These are phyloP conservation scores for Escallonia herrerae DNA, from an alignment of 129 eudicot genomes.

Conservation along the genomic window DNA sequence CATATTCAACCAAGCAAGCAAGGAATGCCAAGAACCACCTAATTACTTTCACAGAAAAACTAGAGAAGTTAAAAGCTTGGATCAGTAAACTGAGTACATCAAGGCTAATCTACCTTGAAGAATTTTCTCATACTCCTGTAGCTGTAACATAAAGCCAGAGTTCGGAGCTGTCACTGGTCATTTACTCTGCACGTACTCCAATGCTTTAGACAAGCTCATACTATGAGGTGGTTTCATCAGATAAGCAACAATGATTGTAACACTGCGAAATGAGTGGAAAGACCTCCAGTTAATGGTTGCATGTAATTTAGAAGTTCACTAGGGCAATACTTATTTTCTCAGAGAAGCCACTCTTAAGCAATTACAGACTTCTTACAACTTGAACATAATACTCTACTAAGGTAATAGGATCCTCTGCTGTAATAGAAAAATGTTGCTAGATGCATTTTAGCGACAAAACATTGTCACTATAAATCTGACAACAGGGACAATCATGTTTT, in stretches of 20 bases:
- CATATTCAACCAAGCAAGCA: no score
- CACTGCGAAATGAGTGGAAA: slow-evolving; percentile 29
- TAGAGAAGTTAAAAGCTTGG: no score
- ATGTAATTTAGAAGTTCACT: background rate
- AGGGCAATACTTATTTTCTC: background rate
- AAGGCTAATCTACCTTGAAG: slow-evolving; percentile 37
- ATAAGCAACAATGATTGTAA: slow-evolving; percentile 73
- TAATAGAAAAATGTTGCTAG: no score
- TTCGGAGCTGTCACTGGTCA: slow-evolving; percentile 72
- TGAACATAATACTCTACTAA: no score
- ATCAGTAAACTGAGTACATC: background rate
- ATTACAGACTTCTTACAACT: no score
- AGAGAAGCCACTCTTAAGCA: background rate
- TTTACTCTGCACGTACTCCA: slow-evolving; percentile 51
- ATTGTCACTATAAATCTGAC: no score
- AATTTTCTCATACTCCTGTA: slow-evolving; percentile 51
- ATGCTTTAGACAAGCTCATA: slow-evolving; percentile 60
- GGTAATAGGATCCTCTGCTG: no score
- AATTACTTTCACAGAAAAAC: no score
- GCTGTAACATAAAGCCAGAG: slow-evolving; percentile 68
- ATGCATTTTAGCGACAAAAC: no score
- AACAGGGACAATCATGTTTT: no score
- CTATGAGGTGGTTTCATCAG: slow-evolving; percentile 58
- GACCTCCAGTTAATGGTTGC: background rate
- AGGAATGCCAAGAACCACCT: no score